Base-by-base conservation (phyloP, 306 rosid species). In the Rosa chinensis region DNA sequence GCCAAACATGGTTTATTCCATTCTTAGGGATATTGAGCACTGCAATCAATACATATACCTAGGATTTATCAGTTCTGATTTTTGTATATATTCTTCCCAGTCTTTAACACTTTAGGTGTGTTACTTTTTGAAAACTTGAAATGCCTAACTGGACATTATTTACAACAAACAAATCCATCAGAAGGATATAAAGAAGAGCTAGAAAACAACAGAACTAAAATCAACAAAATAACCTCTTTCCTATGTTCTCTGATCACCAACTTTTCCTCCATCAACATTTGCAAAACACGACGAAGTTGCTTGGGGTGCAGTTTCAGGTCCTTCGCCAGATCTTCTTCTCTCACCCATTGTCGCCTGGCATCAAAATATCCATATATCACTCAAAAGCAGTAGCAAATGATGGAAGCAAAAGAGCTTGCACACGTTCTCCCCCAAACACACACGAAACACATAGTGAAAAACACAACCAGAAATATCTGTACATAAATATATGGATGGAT, bases 271-370 rank as follows among this genome's bases (percentile, higher is more conserved):
- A 90, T 98, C 77, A 95, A 89, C 76, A 89, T 89, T 56, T 92
- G 84, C 77, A 93, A 77, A 75, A 90, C 90, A 66, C 96, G 91
- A 66, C 91, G 98, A 79, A 95, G 94, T 74, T 91, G 98, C 86
- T 95, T 93, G 0, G 98, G 76, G 81, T 93, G 98, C 78, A 95
- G 79, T 82, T 93, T 90, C 79, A 93, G 91, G 88, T 93, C 97
- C 92, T 93, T 93, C 55, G 98, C 99, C 87, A 95, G 87, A 84
- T 95, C 96, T 81, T 95, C 97, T 85, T 93, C 98, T 25, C 96
- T 87, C 50, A 95, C 96, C 99, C 99, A 95, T 87, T 93, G 99
- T 23, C 97, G 96, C 78, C 99, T 93, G 75, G 62, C 64, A 82
- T 72, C 52, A 67, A 44, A 35, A n/a, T 4, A 47, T 7, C 72